A percentile compares a stretch with the other conserved stretches of the same genome.
These are phyloP conservation scores for Amaranthus cruentus DNA, from an alignment of 148 eudicot genomes.

Conservation along the genomic window DNA sequence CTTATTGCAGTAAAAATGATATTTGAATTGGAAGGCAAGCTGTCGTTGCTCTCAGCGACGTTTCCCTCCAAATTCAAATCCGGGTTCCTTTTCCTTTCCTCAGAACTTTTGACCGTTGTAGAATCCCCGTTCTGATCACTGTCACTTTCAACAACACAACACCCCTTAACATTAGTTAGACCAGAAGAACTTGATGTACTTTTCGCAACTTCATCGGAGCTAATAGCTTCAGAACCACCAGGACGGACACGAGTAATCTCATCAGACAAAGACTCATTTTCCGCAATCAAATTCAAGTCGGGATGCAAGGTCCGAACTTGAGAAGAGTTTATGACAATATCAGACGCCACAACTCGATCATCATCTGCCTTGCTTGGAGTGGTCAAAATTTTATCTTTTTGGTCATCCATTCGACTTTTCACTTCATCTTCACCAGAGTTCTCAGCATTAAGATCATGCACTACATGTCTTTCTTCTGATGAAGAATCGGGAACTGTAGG, in stretches of 20 bases:
- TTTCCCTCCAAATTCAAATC: slow-evolving; percentile 20
- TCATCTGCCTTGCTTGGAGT: slow-evolving; percentile 10
- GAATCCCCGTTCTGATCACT: slow-evolving; percentile 15
- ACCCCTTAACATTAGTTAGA: slow-evolving; percentile 11
- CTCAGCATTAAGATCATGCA: slow-evolving; percentile 16
- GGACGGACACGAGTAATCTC: not conserved
- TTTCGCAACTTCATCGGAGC: slow-evolving; percentile 6
- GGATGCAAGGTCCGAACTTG: slow-evolving; percentile 12
- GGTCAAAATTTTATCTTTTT: slow-evolving; percentile 9
- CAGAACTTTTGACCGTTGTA: slow-evolving; percentile 3
- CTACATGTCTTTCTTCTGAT: slow-evolving; percentile 15
- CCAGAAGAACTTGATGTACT: slow-evolving; percentile 5
- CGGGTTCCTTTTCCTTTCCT: slow-evolving; percentile 5
- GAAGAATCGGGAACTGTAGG: slow-evolving; percentile 25
- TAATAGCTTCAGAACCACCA: not conserved
- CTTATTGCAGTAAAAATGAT: not conserved
- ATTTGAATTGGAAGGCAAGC: slow-evolving; percentile 5
- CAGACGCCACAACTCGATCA: slow-evolving; percentile 10
- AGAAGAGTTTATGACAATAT: not conserved
- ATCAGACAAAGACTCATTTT: slow-evolving; percentile 12
- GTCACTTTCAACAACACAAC: slow-evolving; percentile 9
- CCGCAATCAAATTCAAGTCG: slow-evolving; percentile 21
- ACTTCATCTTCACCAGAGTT: slow-evolving; percentile 18
- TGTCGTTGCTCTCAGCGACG: not conserved
- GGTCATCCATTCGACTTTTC: slow-evolving; percentile 2